A percentile compares a stretch with the other conserved stretches of the same genome.
These are phyloP conservation scores for Hansenula lynferdii DNA, from an alignment of 1,139 yeast genomes.

Conservation along the genomic window DNA sequence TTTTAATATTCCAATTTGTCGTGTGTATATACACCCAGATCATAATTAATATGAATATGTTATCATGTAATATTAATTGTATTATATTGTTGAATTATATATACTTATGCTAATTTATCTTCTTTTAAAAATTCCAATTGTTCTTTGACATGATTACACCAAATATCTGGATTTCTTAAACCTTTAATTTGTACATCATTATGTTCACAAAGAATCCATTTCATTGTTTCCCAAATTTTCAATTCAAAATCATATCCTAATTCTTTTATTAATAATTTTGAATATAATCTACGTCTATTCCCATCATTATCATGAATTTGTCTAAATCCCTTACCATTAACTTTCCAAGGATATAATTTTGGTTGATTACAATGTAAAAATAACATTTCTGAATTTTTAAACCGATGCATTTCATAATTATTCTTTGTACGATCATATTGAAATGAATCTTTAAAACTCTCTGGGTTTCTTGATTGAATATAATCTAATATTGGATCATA, in stretches of 20 bases:
- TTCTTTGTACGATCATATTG: conserved; percentile 11
- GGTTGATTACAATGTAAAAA: conserved; percentile 24
- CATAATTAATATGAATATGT: no score
- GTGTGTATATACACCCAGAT: no score
- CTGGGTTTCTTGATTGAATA: conserved; percentile 11
- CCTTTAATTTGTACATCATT: conserved; percentile 22
- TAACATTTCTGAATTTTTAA: conserved; percentile 15
- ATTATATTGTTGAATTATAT: no score
- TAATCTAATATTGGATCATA: conserved; percentile 26
- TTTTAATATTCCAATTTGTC: no score
- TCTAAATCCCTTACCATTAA: conserved; percentile 19
- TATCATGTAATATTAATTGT: no score
- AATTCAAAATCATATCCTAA: conserved; percentile 20
- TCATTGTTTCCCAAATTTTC: conserved; percentile 19
- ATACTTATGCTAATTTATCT: no score
- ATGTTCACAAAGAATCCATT: conserved; percentile 22
- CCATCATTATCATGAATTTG: conserved; percentile 14
- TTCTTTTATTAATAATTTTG: conserved; percentile 15
- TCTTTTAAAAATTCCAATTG: conserved; percentile 13
- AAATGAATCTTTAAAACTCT: conserved; percentile 11
- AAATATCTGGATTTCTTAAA: conserved; percentile 12
- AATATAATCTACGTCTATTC: conserved; percentile 16
- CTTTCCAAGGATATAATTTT: conserved; percentile 23
- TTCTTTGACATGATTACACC: conserved; percentile 17
- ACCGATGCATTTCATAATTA: conserved; percentile 18